Conservation (phyloP, 768 basidiomycete species). For the Pulveroboletus frians region DNA sequence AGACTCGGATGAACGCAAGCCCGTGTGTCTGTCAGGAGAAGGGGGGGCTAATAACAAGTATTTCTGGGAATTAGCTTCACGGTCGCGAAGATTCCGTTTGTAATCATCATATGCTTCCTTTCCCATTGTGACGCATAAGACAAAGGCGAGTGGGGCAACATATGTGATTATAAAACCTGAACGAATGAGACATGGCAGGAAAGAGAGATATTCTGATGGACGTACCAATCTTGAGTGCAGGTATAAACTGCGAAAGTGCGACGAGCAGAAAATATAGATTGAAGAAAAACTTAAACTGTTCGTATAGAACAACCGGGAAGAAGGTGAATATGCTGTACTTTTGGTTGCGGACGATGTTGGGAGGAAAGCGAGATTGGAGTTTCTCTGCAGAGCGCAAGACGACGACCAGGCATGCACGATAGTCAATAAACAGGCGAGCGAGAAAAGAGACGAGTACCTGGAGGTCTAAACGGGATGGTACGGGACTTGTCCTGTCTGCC, state of each 20-base stretch:
- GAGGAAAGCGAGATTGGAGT: conserved; percentile 63
- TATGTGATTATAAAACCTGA: conserved; percentile 93
- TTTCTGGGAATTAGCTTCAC: conserved; percentile 90
- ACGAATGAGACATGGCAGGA: neutral
- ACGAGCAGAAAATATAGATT: conserved; percentile 98
- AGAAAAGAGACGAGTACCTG: conserved; percentile 39
- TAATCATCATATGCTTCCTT: conserved; percentile 99
- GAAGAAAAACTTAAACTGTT: conserved; percentile 99
- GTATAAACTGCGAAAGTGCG: conserved; percentile 92
- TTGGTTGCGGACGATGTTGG: conserved; percentile 94
- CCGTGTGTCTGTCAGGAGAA: conserved; percentile 26
- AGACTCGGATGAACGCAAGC: conserved; percentile 14
- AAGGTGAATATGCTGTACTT: conserved; percentile 98
- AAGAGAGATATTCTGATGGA: conserved; percentile 2
- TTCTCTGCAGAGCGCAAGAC: conserved; percentile 47
- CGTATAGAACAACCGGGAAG: conserved; percentile 94
- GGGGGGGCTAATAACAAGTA: conserved; percentile 76
- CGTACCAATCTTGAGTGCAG: conserved; percentile 91
- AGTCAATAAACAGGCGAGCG: conserved; percentile 1
- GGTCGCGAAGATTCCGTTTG: conserved; percentile 85
- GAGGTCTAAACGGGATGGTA: conserved; percentile 71
- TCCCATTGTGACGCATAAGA: conserved; percentile 91
- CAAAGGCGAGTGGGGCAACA: conserved; percentile 93
- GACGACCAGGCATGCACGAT: neutral
- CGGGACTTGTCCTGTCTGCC: conserved; percentile 63